These are phyloP conservation scores for Pisolithus orientalis DNA, from an alignment of 768 basidiomycete genomes.

Conservation along the genomic window DNA sequence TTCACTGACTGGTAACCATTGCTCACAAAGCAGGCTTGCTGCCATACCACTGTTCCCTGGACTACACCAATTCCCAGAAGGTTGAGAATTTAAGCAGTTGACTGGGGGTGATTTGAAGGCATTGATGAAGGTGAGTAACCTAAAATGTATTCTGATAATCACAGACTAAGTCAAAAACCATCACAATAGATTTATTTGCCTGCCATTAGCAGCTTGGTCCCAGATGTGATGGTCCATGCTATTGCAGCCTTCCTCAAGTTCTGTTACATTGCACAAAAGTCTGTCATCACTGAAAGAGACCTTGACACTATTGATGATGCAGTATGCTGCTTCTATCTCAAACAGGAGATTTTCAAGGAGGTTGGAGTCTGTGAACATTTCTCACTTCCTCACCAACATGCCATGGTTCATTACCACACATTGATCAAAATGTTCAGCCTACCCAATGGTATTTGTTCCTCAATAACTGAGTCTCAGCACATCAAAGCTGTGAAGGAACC, in stretches of 20 bases:
- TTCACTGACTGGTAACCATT: background rate
- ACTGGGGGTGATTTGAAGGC: conserved; percentile 33
- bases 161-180: no score
- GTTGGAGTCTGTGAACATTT: background rate
- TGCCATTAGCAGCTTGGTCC: conserved; percentile 27
- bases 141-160: background rate
- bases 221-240: conserved; percentile 18
- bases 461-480: conserved; percentile 20
- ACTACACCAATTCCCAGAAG: conserved; percentile 25
- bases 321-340: background rate
- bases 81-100: conserved; percentile 28
- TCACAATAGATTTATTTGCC: conserved; percentile 22
- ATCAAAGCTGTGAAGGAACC: conserved; percentile 22
- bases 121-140: conserved; percentile 11
- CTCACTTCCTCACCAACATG: conserved; percentile 14
- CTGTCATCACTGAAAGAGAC: background rate
- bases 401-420: conserved; percentile 11
- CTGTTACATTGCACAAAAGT: conserved; percentile 16
- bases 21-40: conserved; percentile 16
- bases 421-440: conserved; percentile 11
- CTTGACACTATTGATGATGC: background rate
- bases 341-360: background rate
- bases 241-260: conserved; percentile 23
- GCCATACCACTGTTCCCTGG: conserved; percentile 23
- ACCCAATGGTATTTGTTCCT: conserved; percentile 18